These are phyloP conservation scores for Phoma sp. DNA, from an alignment of 2,329 filamentous ascomycete genomes.

Conservation along the genomic window DNA sequence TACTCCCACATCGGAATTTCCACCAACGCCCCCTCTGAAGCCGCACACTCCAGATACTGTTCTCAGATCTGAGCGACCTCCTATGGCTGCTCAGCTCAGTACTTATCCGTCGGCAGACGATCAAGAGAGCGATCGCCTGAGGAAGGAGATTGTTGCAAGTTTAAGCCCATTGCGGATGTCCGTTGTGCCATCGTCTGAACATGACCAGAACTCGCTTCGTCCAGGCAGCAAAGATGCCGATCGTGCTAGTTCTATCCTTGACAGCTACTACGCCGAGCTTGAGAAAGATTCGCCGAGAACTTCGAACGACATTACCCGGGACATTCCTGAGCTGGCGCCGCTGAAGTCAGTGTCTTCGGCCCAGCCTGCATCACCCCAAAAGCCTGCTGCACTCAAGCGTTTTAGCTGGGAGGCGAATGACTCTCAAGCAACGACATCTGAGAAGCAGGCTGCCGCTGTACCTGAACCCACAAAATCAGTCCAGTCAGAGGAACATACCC, in stretches of 20 bases:
- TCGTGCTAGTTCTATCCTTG: conserved; percentile 68
- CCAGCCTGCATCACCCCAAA: conserved; percentile 20
- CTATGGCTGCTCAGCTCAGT: conserved; percentile 49
- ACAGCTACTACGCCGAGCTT: conserved; percentile 65
- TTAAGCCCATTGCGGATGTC: conserved; percentile 53
- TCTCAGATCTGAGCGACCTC: conserved; percentile 28
- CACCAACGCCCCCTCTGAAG: conserved; percentile 44
- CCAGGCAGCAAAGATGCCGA: conserved; percentile 30
- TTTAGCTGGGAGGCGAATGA: conserved; percentile 42
- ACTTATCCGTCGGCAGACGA: conserved; percentile 61
- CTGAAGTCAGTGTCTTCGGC: conserved; percentile 14
- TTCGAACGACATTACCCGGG: conserved; percentile 25
- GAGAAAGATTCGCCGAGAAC: conserved; percentile 50
- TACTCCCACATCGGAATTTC: conserved; percentile 36
- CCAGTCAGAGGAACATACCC: conserved; percentile 12
- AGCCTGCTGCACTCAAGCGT: conserved; percentile 31
- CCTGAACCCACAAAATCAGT: conserved; percentile 18
- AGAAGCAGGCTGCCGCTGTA: conserved; percentile 17
- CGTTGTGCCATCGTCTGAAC: conserved; percentile 22
- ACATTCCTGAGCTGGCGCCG: conserved; percentile 13
- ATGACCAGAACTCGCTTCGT: conserved; percentile 35
- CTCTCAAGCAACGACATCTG: conserved; percentile 18
- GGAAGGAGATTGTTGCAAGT: conserved; percentile 76
- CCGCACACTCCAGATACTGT: conserved; percentile 43
- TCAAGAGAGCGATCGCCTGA: conserved; percentile 72